Base-by-base conservation (phyloP, 2,329 filamentous ascomycete species). In the Ceratocystis diversiconidia region DNA sequence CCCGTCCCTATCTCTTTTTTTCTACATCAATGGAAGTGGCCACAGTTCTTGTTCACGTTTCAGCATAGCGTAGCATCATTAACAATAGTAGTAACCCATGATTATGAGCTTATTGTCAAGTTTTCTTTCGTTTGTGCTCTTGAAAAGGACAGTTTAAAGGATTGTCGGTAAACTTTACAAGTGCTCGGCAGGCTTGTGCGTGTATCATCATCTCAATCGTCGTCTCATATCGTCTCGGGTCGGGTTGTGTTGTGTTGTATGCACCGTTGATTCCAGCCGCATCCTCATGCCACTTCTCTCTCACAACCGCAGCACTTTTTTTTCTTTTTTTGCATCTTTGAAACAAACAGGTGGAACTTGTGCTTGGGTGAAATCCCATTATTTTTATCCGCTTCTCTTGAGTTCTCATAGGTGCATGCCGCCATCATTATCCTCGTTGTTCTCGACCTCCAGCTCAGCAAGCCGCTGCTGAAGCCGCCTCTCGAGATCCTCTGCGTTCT, bases 361-460 rank as follows among this genome's bases (percentile, higher is more conserved):
- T 41, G 36, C 10, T 41, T 41, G 10, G 3, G 36, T 12, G 36
- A 10, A 41, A 41, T 41, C 10, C 36, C 36, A 41, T 41, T 12
- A 4, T 41, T 41, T 12, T 41, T 3, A 15, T 41, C 36, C 10
- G 36, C 46, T 50, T 19, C n/a, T 50, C 17, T 8, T 50, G 4
- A 5, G 22, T 17, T 30, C 52, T 78, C 72, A 88, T 59, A 88
- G 73, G 75, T 88, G 84, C 76, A 88, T 77, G 1, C 85, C 85
- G 4, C 10, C 25, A 19, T 32, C 52, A 10, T n/a, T 12, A n/a
- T 78, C 71, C 12, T 72, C 78, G 25, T 77, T 77, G 5, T 77
- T 77, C 1, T 78, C 77, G 3, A 74, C 73, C 12, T 72, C 76
- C 28, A 79, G 71, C 5, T 74, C 70, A 60, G 77, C 76, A 74